phyloP scores from a whole-genome alignment of 2,329 filamentous ascomycete genomes.

The Coniella lustricola region DNA sequence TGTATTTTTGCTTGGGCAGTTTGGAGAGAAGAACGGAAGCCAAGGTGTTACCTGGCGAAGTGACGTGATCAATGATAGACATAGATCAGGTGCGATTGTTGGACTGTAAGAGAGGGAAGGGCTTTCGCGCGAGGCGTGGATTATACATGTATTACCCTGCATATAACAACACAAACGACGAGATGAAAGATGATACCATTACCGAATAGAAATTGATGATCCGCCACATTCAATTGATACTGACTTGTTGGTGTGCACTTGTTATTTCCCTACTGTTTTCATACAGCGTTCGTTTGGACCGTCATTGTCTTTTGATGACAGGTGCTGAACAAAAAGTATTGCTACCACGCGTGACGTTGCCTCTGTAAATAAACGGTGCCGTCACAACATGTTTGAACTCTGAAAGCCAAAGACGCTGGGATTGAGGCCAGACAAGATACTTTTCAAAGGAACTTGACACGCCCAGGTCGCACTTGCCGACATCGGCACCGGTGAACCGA shows the following conservation, averaged over 20 bases:
- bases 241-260: not conserved
- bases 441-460: too few relatives aligned
- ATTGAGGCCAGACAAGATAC: too few relatives aligned
- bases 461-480: too few relatives aligned
- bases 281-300: too few relatives aligned
- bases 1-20: not conserved
- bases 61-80: not conserved
- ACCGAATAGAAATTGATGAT: not conserved
- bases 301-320: too few relatives aligned
- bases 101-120: not conserved
- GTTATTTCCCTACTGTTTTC: not conserved
- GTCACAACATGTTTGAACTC: too few relatives aligned
- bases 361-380: too few relatives aligned
- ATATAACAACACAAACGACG: conserved; percentile 2
- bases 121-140: not conserved
- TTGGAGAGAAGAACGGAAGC: not conserved
- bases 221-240: not conserved
- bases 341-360: too few relatives aligned
- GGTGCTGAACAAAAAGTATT: too few relatives aligned
- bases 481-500: too few relatives aligned
- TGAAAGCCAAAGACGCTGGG: too few relatives aligned
- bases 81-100: not conserved
- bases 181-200: conserved; percentile 11
- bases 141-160: not conserved
- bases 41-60: not conserved